Percentiles rank a stretch among this genome's conserved stretches.
These are phyloP conservation scores for Umbelopsis sp. DNA, from an alignment of 371 early-diverging fungal species.

Conservation along the genomic window DNA sequence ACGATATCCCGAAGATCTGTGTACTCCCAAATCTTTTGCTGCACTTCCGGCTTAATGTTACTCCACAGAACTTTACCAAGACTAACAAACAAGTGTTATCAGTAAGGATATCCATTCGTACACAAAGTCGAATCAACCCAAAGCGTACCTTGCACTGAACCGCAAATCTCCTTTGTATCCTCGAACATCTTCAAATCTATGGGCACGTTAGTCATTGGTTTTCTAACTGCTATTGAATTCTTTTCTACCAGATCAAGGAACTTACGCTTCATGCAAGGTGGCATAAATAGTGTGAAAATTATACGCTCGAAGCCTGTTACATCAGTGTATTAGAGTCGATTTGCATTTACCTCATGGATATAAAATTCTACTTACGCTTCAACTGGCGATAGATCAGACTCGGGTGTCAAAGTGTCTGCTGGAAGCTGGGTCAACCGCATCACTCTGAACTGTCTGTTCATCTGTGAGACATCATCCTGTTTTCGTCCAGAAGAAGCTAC, in stretches of 20 bases:
- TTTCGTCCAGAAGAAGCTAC: not conserved
- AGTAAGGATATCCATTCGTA: no score
- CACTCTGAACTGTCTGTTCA: not conserved
- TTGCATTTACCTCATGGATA: not conserved
- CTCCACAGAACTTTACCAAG: conserved; percentile 53
- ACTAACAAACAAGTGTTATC: conserved; percentile 23
- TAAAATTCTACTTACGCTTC: conserved; percentile 5
- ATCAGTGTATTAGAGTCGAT: not conserved
- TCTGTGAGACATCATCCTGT: not conserved
- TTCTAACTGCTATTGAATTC: not conserved
- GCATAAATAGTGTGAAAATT: conserved; percentile 42
- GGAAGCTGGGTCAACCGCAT: not conserved
- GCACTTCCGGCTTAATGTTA: conserved; percentile 26
- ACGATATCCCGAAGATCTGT: conserved; percentile 45
- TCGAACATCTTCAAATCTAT: conserved; percentile 36
- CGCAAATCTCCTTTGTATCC: conserved; percentile 45
- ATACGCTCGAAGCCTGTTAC: conserved; percentile 32
- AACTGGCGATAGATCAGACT: not conserved
- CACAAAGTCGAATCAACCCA: no score
- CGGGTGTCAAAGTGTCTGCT: not conserved
- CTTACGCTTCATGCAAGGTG: conserved; percentile 34
- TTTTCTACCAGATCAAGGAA: not conserved
- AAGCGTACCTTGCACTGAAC: conserved; percentile 41
- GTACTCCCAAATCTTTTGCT: conserved; percentile 41
- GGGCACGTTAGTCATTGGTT: not conserved